These are phyloP conservation scores for Alternaria solani DNA, from an alignment of 2,329 filamentous ascomycete genomes.

Conservation along the genomic window DNA sequence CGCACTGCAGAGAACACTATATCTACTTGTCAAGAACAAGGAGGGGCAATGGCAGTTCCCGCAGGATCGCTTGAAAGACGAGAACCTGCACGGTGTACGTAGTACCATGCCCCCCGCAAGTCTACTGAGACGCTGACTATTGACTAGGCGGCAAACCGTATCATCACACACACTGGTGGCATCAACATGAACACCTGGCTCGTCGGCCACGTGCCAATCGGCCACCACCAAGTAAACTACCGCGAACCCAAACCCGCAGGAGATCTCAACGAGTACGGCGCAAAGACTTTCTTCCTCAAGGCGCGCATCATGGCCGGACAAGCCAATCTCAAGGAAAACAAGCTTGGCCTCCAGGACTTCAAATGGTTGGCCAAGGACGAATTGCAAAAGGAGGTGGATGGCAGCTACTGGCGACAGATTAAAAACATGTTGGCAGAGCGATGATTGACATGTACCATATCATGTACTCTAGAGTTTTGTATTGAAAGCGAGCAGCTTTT, in stretches of 20 bases:
- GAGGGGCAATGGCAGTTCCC: conserved; percentile 85
- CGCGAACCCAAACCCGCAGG: conserved; percentile 42
- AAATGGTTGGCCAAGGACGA: conserved; percentile 94
- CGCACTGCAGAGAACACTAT: conserved; percentile 80
- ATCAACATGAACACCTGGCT: conserved; percentile 99
- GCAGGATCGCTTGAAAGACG: conserved; percentile 71
- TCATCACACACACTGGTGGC: conserved; percentile 79
- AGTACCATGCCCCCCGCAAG: background rate
- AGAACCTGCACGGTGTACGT: conserved; percentile 83
- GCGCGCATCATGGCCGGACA: conserved; percentile 97
- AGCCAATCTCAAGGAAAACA: conserved; percentile 77
- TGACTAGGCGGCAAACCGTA: conserved; percentile 79
- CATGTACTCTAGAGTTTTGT: background rate
- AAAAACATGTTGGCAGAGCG: conserved; percentile 84
- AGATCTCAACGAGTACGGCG: conserved; percentile 62
- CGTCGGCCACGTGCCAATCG: conserved; percentile 87
- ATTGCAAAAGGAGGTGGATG: conserved; percentile 71
- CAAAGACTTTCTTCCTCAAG: conserved; percentile 97
- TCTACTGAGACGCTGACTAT: conserved; percentile 20
- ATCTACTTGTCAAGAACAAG: conserved; percentile 80
- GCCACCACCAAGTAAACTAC: conserved; percentile 73
- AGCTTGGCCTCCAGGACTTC: conserved; percentile 79
- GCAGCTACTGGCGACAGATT: conserved; percentile 76
- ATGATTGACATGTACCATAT: conserved; percentile 53
- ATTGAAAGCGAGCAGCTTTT: conserved; percentile 4